Conservation (phyloP, 768 basidiomycete species). For the Glaciozyma martinii region DNA sequence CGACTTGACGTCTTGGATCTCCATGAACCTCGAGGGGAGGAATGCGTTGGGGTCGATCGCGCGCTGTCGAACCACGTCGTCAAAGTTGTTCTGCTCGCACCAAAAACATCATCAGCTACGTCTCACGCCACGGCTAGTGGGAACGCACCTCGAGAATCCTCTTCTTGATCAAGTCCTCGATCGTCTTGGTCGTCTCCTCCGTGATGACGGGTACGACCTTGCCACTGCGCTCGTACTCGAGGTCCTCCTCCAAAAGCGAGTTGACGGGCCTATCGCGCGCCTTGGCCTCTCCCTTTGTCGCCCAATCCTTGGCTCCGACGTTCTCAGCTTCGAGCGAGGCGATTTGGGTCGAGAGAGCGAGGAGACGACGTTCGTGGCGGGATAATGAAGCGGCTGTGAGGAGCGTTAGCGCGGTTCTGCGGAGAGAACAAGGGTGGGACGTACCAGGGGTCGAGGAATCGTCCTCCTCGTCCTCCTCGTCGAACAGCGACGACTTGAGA, state of each 20-base stretch:
- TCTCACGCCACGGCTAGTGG: background rate
- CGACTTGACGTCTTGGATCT: conserved; percentile 80
- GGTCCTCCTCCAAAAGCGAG: conserved; percentile 80
- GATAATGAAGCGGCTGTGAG: conserved; percentile 44
- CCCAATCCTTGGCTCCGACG: conserved; percentile 83
- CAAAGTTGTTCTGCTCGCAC: conserved; percentile 52
- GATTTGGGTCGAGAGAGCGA: conserved; percentile 68
- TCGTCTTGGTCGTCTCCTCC: conserved; percentile 65
- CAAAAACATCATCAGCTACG: background rate
- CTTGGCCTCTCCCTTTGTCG: conserved; percentile 78
- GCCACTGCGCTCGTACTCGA: conserved; percentile 85
- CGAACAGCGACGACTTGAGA: conserved; percentile 69
- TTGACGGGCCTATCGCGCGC: conserved; percentile 78
- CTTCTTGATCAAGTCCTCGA: conserved; percentile 85
- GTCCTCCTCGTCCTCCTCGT: conserved; percentile 54
- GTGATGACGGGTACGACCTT: conserved; percentile 83
- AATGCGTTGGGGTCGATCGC: conserved; percentile 75
- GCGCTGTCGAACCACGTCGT: conserved; percentile 81
- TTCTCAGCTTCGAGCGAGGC: conserved; percentile 73
- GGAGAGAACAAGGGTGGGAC: conserved; percentile 5
- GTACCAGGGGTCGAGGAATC: conserved; percentile 32
- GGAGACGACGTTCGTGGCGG: conserved; percentile 68
- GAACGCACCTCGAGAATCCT: conserved; percentile 63
- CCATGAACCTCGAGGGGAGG: conserved; percentile 78
- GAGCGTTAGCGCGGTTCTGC: too few species aligned